A percentile compares a stretch with the other conserved stretches of the same genome.
Conservation (phyloP, 2,329 filamentous ascomycete species). For the Fusarium beomiforme region DNA sequence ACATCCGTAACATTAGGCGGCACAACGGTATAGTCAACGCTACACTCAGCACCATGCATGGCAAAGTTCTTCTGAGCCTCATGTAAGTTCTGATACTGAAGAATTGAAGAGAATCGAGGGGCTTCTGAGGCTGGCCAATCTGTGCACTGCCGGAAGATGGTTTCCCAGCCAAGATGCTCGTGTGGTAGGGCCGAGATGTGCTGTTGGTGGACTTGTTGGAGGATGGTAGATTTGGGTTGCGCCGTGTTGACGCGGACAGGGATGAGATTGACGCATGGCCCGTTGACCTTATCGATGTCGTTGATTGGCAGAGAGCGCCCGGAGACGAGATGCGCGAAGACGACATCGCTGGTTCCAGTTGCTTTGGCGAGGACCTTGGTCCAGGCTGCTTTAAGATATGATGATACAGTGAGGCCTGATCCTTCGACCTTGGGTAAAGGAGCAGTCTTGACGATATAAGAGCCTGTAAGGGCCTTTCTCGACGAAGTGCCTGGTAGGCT, state of each 20-base stretch:
- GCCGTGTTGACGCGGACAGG: background rate
- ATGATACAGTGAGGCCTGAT: background rate
- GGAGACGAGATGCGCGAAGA: background rate
- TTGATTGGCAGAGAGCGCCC: background rate
- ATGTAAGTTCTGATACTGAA: background rate
- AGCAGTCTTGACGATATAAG: background rate
- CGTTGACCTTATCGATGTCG: background rate
- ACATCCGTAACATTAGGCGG: background rate
- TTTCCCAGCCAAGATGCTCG: background rate
- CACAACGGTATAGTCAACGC: background rate
- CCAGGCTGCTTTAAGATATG: background rate
- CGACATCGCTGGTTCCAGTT: background rate
- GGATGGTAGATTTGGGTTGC: background rate
- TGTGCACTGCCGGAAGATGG: background rate
- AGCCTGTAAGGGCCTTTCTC: accelerated
- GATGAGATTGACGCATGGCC: background rate
- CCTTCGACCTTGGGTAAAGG: background rate
- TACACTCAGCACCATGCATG: background rate
- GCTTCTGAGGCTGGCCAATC: background rate
- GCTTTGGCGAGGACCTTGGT: background rate
- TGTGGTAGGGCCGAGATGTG: background rate
- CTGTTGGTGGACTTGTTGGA: background rate
- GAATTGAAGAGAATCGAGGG: background rate
- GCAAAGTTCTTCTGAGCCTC: background rate
- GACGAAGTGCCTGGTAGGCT: accelerated